Evolutionary conservation across 495 filamentous ascomycete genomes (phyloP).

Genomic region (Chaetomium cochliodes): DNA sequence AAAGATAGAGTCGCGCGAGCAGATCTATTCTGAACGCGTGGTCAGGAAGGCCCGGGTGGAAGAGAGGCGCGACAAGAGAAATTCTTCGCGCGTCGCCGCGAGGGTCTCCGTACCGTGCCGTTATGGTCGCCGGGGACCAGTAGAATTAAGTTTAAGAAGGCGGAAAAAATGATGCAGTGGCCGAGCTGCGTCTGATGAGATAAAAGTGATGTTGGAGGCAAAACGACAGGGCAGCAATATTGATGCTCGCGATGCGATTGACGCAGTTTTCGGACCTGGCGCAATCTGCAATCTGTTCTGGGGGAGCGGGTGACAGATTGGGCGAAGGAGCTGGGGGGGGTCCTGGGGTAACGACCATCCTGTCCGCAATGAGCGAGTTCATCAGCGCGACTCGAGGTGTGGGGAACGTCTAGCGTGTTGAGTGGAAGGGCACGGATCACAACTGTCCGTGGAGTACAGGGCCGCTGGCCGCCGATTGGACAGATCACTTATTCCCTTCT

Average conservation of each 20-base stretch:
- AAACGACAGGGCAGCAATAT: slow-evolving; percentile 5
- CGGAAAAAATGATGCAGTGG: slow-evolving; percentile 10
- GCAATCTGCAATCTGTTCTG: slow-evolving; percentile 31
- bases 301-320: slow-evolving; percentile 29
- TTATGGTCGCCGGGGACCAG: slow-evolving; percentile 1
- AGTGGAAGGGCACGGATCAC: slow-evolving; percentile 31
- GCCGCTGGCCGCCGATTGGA: slow-evolving; percentile 13
- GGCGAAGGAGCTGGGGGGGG: slow-evolving; percentile 33
- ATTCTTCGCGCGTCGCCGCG: slow-evolving; percentile 36
- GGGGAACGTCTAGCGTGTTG: slow-evolving; percentile 26
- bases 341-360: slow-evolving; percentile 19
- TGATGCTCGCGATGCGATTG: slow-evolving; percentile 28
- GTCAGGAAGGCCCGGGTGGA: neutral
- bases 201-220: slow-evolving; percentile 13
- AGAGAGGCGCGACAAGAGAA: slow-evolving; percentile 28
- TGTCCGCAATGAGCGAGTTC: slow-evolving; percentile 16
- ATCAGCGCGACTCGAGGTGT: slow-evolving; percentile 27
- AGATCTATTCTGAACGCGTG: neutral
- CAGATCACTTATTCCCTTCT: slow-evolving; percentile 11
- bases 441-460: neutral
- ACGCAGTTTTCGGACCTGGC: slow-evolving; percentile 23
- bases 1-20: neutral
- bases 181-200: neutral
- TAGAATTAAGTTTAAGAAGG: neutral
- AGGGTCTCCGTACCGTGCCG: slow-evolving; percentile 14